phyloP scores from a whole-genome alignment of 345 rosid species.

The Carallia pectinifolia region DNA sequence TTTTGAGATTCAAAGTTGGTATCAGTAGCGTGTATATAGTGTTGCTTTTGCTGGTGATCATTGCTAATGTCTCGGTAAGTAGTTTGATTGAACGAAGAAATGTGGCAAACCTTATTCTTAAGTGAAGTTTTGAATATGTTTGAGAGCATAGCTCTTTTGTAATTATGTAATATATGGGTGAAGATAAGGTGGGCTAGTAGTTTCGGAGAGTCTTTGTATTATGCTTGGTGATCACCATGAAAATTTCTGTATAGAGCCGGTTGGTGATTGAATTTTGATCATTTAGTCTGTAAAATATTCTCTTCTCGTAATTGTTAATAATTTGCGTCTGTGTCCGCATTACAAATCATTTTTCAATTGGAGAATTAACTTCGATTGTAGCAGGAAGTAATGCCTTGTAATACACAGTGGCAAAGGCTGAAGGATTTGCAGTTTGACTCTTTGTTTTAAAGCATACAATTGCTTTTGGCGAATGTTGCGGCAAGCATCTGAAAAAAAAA shows the following conservation, averaged over 20 bases:
- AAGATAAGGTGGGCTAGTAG: conserved; percentile 20
- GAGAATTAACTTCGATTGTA: not conserved
- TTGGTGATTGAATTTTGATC: conserved; percentile 36
- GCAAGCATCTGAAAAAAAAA: too few relatives aligned
- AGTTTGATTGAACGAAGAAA: conserved; percentile 31
- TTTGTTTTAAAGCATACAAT: too few relatives aligned
- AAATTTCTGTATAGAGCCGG: conserved; percentile 34
- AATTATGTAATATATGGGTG: conserved; percentile 18
- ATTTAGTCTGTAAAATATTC: conserved; percentile 31
- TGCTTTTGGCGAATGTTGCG: too few relatives aligned
- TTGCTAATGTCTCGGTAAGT: conserved; percentile 40
- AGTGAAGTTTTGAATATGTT: conserved; percentile 19
- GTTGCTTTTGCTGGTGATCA: conserved; percentile 27
- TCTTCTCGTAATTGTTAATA: conserved; percentile 17
- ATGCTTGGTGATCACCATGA: conserved; percentile 23
- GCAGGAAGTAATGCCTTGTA: too few relatives aligned
- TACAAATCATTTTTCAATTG: not conserved
- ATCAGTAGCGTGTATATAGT: conserved; percentile 33
- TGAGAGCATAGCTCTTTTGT: conserved; percentile 36
- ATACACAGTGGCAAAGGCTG: too few relatives aligned
- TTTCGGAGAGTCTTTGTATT: conserved; percentile 15
- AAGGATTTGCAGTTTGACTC: too few relatives aligned
- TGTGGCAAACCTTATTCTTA: conserved; percentile 21
- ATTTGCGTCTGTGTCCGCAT: not conserved
- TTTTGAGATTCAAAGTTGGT: conserved; percentile 25